A percentile compares a stretch with the other conserved stretches of the same genome.
Evolutionary conservation across 1,284 basidiomycete species (phyloP).

Genomic region (Ceratobasidium sp.): DNA sequence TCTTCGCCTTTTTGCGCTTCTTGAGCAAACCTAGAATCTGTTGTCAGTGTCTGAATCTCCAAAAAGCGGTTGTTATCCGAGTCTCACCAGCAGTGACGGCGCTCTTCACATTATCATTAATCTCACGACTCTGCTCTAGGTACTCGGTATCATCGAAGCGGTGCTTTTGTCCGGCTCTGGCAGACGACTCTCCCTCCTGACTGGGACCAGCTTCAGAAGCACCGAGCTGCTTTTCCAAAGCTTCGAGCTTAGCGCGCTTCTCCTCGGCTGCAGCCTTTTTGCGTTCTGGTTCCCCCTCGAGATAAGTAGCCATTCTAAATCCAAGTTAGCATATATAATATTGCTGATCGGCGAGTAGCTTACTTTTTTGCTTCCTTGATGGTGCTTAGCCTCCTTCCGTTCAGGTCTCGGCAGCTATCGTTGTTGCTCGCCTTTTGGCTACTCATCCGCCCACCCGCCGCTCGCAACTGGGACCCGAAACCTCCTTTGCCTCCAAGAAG

Average conservation of each 20-base stretch:
- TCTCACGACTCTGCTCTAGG: slow-evolving; percentile 89
- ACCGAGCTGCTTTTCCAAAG: slow-evolving; percentile 81
- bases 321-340: slow-evolving; percentile 36
- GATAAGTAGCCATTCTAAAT: slow-evolving; percentile 82
- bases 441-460: slow-evolving; percentile 97
- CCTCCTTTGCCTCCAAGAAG: slow-evolving; percentile 94
- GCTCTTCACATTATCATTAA: slow-evolving; percentile 90
- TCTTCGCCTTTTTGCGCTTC: slow-evolving; percentile 86
- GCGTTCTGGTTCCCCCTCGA: slow-evolving; percentile 84
- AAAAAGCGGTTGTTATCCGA: slow-evolving; percentile 26
- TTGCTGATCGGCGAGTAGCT: slow-evolving; percentile 44
- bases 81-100: slow-evolving; percentile 82
- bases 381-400: slow-evolving; percentile 87
- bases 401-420: slow-evolving; percentile 93
- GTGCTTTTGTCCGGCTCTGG: slow-evolving; percentile 76
- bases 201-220: slow-evolving; percentile 55
- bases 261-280: slow-evolving; percentile 81
- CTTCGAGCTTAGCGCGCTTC: slow-evolving; percentile 85
- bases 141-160: slow-evolving; percentile 93
- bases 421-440: slow-evolving; percentile 94
- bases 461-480: slow-evolving; percentile 94
- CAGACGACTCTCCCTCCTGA: slow-evolving; percentile 52
- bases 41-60: slow-evolving; percentile 34
- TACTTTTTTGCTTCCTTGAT: slow-evolving; percentile 96
- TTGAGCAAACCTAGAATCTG: slow-evolving; percentile 67